Evolutionary conservation across 495 filamentous ascomycete genomes (phyloP), one percentile per base, ranked within the genome.

Genomic region (Penicillium malachiteum): DNA sequence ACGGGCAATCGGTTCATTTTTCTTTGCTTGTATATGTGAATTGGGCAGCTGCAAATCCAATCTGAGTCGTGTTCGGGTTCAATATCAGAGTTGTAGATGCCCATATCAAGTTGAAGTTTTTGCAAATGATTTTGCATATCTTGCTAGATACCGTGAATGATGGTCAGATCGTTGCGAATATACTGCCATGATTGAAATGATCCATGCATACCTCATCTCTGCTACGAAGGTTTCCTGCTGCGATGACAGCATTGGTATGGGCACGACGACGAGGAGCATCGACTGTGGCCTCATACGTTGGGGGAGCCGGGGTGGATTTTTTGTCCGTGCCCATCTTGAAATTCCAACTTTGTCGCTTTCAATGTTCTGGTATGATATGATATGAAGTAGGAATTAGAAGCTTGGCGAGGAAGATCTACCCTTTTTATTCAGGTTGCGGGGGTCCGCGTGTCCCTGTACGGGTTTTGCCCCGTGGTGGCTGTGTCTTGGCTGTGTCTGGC

Each of bases 1-100:
- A 78, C 62, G 0, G 35, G 39, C 7, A 75, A 65, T 13, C 77
- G 74, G 12, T 50, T 54, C 32, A 52, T 50, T 55, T 78, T 79
- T 18, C 43, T 58, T 21, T 39, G 40, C 40, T 60, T 50, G 47
- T 75, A 77, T 21, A 55, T 52, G 54, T 75, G 72, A 30, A 74
- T 63, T 17, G 52, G 37, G 50, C 73, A 77, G 26, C 45, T 47
- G 37, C 73, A 75, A 2, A 54, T 53, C 31, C 61, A 57, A 11
- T 69, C 66, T 7, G 60, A 58, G 9, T 77, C 71, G 49, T 77
- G 75, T 47, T 79, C 77, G 13, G 77, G 77, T 48, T 79, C 77
- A 46, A 79, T 76, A 40, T 79, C 77, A 32, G 62, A 62, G 50
- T 79, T 78, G 58, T 70, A 79, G 16, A 79, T 78, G 7, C 51